Conservation (phyloP, 768 basidiomycete genomes). For the Tylopilus cervinicoccineus region DNA sequence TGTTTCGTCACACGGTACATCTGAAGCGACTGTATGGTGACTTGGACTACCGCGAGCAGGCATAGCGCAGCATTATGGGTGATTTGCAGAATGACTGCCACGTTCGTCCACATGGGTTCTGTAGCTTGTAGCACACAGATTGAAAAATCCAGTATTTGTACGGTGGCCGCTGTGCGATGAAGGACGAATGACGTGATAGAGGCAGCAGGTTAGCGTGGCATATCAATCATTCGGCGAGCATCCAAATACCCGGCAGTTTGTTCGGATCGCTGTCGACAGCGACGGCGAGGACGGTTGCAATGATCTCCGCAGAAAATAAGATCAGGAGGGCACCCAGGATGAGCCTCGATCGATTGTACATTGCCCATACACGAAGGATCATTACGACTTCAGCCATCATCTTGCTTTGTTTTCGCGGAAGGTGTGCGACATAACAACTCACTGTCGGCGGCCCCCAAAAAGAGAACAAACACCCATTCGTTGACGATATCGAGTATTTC, state of each 20-base stretch:
- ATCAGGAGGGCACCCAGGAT: background rate
- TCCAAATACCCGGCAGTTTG: background rate
- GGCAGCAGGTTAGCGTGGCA: background rate
- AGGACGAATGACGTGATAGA: too few relatives aligned
- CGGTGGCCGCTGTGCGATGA: background rate
- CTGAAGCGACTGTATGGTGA: background rate
- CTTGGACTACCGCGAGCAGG: background rate
- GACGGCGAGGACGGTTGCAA: background rate
- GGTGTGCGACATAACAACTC: background rate
- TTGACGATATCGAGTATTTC: background rate
- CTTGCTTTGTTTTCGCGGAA: background rate
- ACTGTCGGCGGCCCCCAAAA: constrained; percentile 3
- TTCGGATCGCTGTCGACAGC: background rate
- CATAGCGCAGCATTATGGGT: background rate
- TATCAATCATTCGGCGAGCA: background rate
- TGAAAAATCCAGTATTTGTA: background rate
- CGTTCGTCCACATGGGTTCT: background rate
- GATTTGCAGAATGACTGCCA: background rate
- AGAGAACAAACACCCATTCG: background rate
- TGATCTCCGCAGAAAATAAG: background rate
- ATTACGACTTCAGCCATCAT: background rate
- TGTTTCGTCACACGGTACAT: background rate
- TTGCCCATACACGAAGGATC: background rate
- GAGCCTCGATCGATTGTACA: too few relatives aligned
- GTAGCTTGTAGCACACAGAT: background rate